Base-by-base conservation (phyloP, 177 flowering plant genomes). In the Telopea speciosissima region DNA sequence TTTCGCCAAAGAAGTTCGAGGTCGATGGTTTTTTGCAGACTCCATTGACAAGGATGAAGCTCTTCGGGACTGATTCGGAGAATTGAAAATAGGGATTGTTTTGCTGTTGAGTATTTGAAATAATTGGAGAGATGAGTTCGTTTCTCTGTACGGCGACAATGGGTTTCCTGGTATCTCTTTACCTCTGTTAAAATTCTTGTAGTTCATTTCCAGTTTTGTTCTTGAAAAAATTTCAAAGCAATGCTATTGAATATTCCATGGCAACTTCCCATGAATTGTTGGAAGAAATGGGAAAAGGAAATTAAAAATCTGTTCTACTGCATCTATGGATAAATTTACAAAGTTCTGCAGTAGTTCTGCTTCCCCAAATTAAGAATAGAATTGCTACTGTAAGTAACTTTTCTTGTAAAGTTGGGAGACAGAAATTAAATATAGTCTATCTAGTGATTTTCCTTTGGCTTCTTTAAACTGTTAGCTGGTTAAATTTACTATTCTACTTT, bases 11-110 rank as follows among this genome's bases (percentile, higher is more conserved):
- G 78, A 88, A 89, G 61, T 85, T 81, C 65, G 91, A 90, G 76
- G 91, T 88, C 23, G 92, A 92, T 49, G 97, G 93, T 7, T 90
- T 80, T 75, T 63, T 90, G 83, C 82, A 88, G 75, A 84, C 87
- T 2, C 86, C 97, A 7, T 70, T 92, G 71, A 87, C 96, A 2
- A 81, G 86, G 76, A 82, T 83, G 85, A 86, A 90, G 79, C 68
- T 90, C 11, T 90, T 86, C 66, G 91, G 86, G 66, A 70, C 83
- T 0, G 78, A 78, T 44, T 59, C 70, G 10, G 76, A 76, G 61
- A 73, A 66, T 69, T 79, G 73, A 79, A 44, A 23, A 23, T 14
- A 1, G 8, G 24, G 14, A 23, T 11, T 69, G 8, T 0, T 12
- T 44, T 40, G 61, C 19, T 10, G 24, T 19, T 36, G 11, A 24